Evolutionary conservation across 208 protist genomes (phyloP), one percentile per base, ranked within the genome.

Genomic region (Crithidia acanthocephali): DNA sequence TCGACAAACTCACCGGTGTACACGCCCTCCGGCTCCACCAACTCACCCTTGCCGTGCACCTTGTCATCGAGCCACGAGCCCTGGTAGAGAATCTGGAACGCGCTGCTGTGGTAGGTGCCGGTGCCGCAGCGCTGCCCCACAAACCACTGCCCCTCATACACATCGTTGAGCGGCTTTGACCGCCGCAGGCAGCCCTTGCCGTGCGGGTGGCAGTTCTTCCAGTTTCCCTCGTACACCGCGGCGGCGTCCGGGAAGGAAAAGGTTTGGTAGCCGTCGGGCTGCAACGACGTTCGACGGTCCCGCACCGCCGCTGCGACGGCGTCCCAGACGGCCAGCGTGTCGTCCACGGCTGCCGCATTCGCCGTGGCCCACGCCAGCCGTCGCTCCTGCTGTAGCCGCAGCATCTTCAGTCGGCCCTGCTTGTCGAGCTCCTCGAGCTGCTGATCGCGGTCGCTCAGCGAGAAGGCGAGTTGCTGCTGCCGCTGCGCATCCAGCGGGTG

Each of bases 81-180:
- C 28, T 81, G 85, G 63, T 96, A 97, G 65, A 94, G 89, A 18
- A 81, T 81, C 20, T 80, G 64, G 44, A 82, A 86, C 60, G 84
- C 78, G 13, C 51, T 50, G 68, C 78, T 85, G 72, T 86, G 69
- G 62, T 85, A 87, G 30, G 76, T 85, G 8, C 93, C 95, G 28
- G 59, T 72, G 27, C 95, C 95, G 63, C 79, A 88, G 48, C 87
- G 88, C 63, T 92, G 75, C 1, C 91, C 91, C 10, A 84, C 63
- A 63, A 93, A 88, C 93, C 95, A 98, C 62, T 92, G 79, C 44
- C 95, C 95, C 60, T 97, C 92, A 73, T 97, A 97, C 16, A 95
- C 32, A 58, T 92, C 87, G 62, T 86, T 85, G 16, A 79, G 56
- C 35, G 58, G 78, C 23, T 72, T 50, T 18, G 72, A 78, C 13